phyloP scores from a whole-genome alignment of 768 basidiomycete species.

The Boletus sensibilis region DNA sequence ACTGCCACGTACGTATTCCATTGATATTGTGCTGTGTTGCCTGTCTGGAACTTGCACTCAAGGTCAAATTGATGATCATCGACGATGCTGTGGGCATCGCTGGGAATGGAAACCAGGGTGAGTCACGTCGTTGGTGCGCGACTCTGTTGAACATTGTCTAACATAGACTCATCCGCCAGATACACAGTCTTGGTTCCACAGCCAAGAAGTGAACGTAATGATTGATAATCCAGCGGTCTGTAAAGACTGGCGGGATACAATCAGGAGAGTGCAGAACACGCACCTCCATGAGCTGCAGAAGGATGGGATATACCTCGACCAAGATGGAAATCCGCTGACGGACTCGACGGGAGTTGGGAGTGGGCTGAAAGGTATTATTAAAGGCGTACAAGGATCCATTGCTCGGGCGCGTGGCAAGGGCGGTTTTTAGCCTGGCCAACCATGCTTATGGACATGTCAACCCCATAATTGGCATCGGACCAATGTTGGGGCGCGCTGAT shows the following conservation, averaged over 20 bases:
- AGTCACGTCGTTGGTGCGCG: background rate
- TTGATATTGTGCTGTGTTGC: background rate
- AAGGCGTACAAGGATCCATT: conserved; percentile 43
- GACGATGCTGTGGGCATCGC: conserved; percentile 64
- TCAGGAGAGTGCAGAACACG: conserved; percentile 57
- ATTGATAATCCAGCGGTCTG: conserved; percentile 54
- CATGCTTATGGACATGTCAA: background rate
- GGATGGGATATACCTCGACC: conserved; percentile 60
- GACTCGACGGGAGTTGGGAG: conserved; percentile 40
- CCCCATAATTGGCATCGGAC: background rate
- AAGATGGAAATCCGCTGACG: conserved; percentile 39
- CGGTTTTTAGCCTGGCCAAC: conserved; percentile 31
- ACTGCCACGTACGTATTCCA: conserved; percentile 54
- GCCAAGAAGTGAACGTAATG: conserved; percentile 67
- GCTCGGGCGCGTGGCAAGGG: conserved; percentile 43
- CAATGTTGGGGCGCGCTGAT: background rate
- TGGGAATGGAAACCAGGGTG: conserved; percentile 70
- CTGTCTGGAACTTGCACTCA: background rate
- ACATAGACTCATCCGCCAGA: conserved; percentile 32
- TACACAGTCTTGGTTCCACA: conserved; percentile 71
- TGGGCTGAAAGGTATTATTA: conserved; percentile 40
- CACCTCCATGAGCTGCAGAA: conserved; percentile 43
- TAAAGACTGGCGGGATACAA: conserved; percentile 53
- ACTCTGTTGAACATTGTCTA: conserved; percentile 3
- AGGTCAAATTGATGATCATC: conserved; percentile 65